These are phyloP conservation scores for Sporothrix brunneoviolacea DNA, from an alignment of 2,329 filamentous ascomycete genomes.

Conservation along the genomic window DNA sequence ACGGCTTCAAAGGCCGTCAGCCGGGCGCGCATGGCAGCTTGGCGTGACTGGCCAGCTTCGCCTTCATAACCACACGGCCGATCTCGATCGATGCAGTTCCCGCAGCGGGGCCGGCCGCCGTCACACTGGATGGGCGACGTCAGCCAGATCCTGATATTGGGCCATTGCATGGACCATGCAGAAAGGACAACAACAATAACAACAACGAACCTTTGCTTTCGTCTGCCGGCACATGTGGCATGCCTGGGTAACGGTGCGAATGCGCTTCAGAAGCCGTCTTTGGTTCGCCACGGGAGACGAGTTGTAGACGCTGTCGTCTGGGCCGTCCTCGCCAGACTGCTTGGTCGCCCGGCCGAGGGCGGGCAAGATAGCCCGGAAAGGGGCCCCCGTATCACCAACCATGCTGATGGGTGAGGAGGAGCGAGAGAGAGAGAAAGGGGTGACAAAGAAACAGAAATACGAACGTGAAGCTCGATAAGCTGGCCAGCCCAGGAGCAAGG, in stretches of 20 bases:
- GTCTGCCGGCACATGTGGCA: slow-evolving; percentile 25
- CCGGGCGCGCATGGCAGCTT: slow-evolving; percentile 25
- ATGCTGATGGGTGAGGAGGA: not conserved
- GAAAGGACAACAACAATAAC: not conserved
- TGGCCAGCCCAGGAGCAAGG: too few relatives aligned
- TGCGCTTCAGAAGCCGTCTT: slow-evolving; percentile 13
- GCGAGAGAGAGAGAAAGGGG: not conserved
- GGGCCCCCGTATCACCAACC: slow-evolving; percentile 3
- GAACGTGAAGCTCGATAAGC: not conserved
- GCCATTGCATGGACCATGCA: too few relatives aligned
- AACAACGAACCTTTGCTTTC: slow-evolving; percentile 22
- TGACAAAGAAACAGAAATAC: not conserved
- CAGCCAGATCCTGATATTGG: not conserved
- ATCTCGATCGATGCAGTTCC: slow-evolving; percentile 23
- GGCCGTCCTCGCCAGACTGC: not conserved
- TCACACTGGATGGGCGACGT: slow-evolving; percentile 23
- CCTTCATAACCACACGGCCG: slow-evolving; percentile 27
- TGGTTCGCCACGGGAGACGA: not conserved
- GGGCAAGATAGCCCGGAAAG: slow-evolving; percentile 16
- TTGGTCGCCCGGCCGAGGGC: slow-evolving; percentile 6
- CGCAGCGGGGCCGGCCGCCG: slow-evolving; percentile 26
- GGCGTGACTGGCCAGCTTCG: slow-evolving; percentile 26
- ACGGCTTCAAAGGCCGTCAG: slow-evolving; percentile 25
- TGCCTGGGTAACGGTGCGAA: slow-evolving; percentile 23
- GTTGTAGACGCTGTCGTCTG: slow-evolving; percentile 2